Evolutionary conservation across 75 land plant species (phyloP).

Genomic region (Selaginella moellendorffii): DNA sequence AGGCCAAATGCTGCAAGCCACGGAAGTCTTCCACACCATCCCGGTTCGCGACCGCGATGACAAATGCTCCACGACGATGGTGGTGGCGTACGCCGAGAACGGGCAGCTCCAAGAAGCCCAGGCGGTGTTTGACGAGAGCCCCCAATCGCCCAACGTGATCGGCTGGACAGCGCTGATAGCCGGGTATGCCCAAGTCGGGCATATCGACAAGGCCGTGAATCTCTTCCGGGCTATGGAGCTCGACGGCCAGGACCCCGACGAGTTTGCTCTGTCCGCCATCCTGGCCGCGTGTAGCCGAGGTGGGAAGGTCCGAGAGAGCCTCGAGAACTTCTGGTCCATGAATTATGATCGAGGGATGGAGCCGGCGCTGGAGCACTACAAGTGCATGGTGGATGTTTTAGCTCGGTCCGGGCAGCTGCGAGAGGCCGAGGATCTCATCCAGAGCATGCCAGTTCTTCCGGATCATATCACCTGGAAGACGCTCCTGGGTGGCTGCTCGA

Average conservation of each 20-base stretch:
- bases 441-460: not conserved
- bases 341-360: not conserved
- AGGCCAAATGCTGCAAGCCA: not conserved
- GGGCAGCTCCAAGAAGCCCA: not conserved
- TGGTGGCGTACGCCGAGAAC: not conserved
- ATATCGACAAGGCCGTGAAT: not conserved
- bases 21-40: not conserved
- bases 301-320: not conserved
- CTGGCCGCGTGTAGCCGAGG: not conserved
- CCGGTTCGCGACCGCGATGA: not conserved
- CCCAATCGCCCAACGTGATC: not conserved
- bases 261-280: not conserved
- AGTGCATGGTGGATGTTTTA: slow-evolving; percentile 4
- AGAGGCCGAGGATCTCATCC: not conserved
- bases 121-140: not conserved
- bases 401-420: not conserved
- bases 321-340: not conserved
- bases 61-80: not conserved
- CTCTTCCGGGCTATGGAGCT: not conserved
- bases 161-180: not conserved
- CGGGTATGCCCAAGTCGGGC: not conserved
- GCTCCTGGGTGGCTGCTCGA: not conserved
- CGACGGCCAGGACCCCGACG: not conserved
- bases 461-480: not conserved
- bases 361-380: not conserved